Base-by-base conservation (phyloP, 495 filamentous ascomycete genomes). In the Staphylotrichum tortipilum region DNA sequence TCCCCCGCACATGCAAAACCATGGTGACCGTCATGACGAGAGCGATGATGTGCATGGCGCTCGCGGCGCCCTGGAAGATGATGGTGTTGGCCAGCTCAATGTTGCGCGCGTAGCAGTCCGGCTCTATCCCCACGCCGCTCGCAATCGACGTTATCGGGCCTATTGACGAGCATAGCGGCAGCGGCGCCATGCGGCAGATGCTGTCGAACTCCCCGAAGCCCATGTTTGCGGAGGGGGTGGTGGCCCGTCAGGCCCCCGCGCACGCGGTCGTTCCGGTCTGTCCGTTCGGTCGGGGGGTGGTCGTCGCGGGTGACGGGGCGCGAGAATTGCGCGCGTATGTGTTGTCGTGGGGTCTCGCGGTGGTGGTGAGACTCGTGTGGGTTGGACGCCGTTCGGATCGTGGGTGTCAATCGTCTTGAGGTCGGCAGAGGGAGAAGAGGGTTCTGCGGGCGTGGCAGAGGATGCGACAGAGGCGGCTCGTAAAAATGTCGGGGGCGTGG, bases 11-110 rank as follows among this genome's bases (percentile, higher is more conserved):
- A 63, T 99, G 92, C 48, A 99, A 66, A 35, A 97, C 86, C 92
- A 99, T 99, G 59, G 94, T 86, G 7, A 87, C 83, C 7, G 88
- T 92, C 91, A 97, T 97, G 52, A 77, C 73, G 36, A 99, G 71
- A 4, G 94, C 88, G 44, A 88, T 75, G 55, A 99, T 96, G 66
- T 99, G 91, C 69, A 91, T 83, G 63, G 92, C 92, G 44, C 83
- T 86, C 17, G 88, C 81, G 12, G 89, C 92, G 63, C 86, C 88
- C 68, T 97, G 81, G 64, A 99, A 99, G 57, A 99, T 97, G 68
- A 96, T 87, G 9, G 92, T 97, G 67, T 99, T 99, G 52, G 92
- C 92, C 56, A 96, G 67, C 65, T 95, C 90, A 63, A 99, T 88
- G 62, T 89, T 94, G 40, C 92, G 84, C 54, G 92, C 86, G 72